Percentiles rank a stretch among this genome's conserved stretches.
Conservation (phyloP, 495 filamentous ascomycete genomes). For the Daldinia concentrica region DNA sequence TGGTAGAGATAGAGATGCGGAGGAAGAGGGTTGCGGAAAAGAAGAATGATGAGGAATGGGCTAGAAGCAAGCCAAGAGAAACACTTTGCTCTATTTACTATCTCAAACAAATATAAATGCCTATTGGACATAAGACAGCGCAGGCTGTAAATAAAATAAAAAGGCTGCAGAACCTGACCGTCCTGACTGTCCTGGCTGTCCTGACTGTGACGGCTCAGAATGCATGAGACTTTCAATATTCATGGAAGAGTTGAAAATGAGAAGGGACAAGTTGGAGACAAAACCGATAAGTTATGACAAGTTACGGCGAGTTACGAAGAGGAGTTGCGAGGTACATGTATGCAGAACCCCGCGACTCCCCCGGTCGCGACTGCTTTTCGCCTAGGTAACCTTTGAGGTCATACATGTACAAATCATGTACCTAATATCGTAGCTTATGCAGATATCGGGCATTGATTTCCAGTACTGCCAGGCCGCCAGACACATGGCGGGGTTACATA, state of each 20-base stretch:
- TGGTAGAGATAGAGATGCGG: not conserved
- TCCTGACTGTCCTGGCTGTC: slow-evolving; percentile 10
- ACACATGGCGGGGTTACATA: not conserved
- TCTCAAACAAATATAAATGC: not conserved
- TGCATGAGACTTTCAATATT: slow-evolving; percentile 8
- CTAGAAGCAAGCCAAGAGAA: slow-evolving; percentile 2
- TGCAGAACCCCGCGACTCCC: not conserved
- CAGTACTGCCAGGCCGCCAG: not conserved
- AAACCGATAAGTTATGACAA: not conserved
- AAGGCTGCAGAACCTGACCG: slow-evolving; percentile 10
- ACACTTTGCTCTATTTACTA: not conserved
- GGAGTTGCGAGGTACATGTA: not conserved
- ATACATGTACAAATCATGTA: not conserved
- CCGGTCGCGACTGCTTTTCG: too few relatives aligned
- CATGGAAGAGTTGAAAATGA: not conserved
- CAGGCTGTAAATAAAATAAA: slow-evolving; percentile 9
- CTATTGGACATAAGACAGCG: not conserved
- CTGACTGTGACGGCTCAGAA: slow-evolving; percentile 28
- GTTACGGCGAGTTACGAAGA: not conserved
- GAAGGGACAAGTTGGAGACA: not conserved
- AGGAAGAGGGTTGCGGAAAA: not conserved
- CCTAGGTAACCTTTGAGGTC: not conserved
- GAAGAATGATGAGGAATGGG: slow-evolving; percentile 1
- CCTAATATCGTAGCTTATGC: not conserved
- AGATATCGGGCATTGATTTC: not conserved